phyloP scores from a whole-genome alignment of 2,329 filamentous ascomycete genomes.

The Penicillium fuscoglaucum region DNA sequence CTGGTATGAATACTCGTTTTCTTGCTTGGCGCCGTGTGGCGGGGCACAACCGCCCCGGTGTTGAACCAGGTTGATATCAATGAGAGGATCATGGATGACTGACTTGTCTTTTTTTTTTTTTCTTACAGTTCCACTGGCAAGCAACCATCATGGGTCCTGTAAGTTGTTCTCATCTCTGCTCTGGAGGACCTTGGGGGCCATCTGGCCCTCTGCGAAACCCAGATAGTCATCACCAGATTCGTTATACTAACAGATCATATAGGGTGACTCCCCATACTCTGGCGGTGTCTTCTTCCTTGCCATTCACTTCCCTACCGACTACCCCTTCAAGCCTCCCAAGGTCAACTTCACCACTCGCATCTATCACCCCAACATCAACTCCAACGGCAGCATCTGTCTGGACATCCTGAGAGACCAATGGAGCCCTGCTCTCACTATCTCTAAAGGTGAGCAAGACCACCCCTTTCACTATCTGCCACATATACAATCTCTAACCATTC shows the following conservation, averaged over 20 bases:
- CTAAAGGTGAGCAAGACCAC: slow-evolving; percentile 71
- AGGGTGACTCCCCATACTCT: slow-evolving; percentile 96
- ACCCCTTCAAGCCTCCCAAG: slow-evolving; percentile 99
- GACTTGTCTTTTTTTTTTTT: slow-evolving; percentile 35
- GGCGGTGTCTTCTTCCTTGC: slow-evolving; percentile 98
- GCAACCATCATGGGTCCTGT: slow-evolving; percentile 99
- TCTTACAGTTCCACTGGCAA: slow-evolving; percentile 94
- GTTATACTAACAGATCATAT: slow-evolving; percentile 37
- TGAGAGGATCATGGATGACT: slow-evolving; percentile 17
- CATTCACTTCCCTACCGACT: slow-evolving; percentile 99
- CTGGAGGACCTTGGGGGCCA: slow-evolving; percentile 4
- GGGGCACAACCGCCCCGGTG: slow-evolving; percentile 20
- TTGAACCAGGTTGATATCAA: slow-evolving; percentile 6
- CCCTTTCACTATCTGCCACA: not conserved
- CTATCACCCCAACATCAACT: slow-evolving; percentile 99
- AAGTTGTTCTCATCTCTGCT: slow-evolving; percentile 51
- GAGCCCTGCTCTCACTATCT: slow-evolving; percentile 97
- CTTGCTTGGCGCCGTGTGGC: slow-evolving; percentile 21
- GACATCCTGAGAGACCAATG: slow-evolving; percentile 99
- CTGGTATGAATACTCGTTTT: slow-evolving; percentile 65
- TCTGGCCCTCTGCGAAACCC: not conserved
- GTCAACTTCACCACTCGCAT: slow-evolving; percentile 99
- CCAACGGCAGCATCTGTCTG: slow-evolving; percentile 97
- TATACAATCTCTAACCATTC: slow-evolving; percentile 10
- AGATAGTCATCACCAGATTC: not conserved